These are phyloP conservation scores for Euphorbia lathyris DNA, from an alignment of 345 rosid genomes.

Conservation along the genomic window DNA sequence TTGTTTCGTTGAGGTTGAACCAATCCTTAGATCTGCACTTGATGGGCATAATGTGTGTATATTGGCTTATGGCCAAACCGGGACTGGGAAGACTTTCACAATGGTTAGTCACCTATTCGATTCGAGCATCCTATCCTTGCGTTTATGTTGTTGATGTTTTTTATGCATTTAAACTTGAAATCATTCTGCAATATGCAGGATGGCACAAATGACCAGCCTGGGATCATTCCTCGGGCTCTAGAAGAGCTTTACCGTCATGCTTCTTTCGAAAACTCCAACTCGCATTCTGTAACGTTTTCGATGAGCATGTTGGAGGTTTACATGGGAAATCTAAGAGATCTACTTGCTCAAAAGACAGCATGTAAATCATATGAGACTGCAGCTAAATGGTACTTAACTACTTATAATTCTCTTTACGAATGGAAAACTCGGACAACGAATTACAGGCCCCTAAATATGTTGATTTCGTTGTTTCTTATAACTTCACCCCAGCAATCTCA, in stretches of 20 bases:
- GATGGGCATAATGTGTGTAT: conserved; percentile 88
- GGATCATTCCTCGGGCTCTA: conserved; percentile 72
- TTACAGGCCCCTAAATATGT: conserved; percentile 6
- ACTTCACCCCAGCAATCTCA: conserved; percentile 66
- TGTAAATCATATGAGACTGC: conserved; percentile 38
- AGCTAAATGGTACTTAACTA: conserved; percentile 45
- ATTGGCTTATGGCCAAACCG: conserved; percentile 93
- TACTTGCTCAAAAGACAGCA: conserved; percentile 59
- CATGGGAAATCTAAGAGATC: conserved; percentile 76
- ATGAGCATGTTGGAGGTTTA: conserved; percentile 98
- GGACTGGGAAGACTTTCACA: conserved; percentile 92
- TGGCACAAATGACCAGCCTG: conserved; percentile 62
- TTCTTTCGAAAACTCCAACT: conserved; percentile 40
- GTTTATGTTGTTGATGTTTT: not conserved
- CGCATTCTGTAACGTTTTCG: conserved; percentile 51
- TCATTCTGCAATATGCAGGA: conserved; percentile 60
- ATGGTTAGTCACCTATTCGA: conserved; percentile 49
- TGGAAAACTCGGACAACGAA: not conserved
- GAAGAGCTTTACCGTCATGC: conserved; percentile 58
- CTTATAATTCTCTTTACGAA: not conserved
- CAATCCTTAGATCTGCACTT: conserved; percentile 80
- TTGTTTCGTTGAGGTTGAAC: conserved; percentile 70
- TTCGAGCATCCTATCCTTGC: conserved; percentile 6
- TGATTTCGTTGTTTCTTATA: conserved; percentile 24
- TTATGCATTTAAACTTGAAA: not conserved